Evolutionary conservation across 345 rosid species (phyloP).

Genomic region (Cardamine resedifolia): DNA sequence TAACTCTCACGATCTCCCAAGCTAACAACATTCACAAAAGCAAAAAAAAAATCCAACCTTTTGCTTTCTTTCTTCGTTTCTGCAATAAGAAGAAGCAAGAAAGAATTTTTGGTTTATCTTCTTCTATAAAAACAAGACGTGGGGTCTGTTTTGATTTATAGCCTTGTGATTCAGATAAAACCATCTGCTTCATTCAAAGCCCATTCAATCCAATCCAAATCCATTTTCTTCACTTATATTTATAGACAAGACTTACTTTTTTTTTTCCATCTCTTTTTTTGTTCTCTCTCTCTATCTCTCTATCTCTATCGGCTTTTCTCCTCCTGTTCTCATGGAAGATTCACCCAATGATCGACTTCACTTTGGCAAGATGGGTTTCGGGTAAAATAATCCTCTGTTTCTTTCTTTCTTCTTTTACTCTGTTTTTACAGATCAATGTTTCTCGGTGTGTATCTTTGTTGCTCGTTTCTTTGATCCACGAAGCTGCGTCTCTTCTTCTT

Average conservation of each 20-base stretch:
- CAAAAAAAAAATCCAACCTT: constrained; percentile 3
- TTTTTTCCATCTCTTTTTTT: too few relatives aligned
- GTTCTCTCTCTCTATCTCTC: background rate
- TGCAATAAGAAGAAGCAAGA: constrained; percentile 12
- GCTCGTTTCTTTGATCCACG: constrained; percentile 11
- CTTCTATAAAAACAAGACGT: constrained; percentile 32
- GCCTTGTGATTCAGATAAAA: constrained; percentile 36
- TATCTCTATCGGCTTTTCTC: constrained; percentile 16
- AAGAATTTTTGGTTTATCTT: constrained; percentile 27
- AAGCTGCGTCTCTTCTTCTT: background rate
- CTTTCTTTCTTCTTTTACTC: background rate
- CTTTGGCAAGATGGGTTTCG: constrained; percentile 94
- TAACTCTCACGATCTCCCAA: constrained; percentile 30
- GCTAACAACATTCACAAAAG: constrained; percentile 28
- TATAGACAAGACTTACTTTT: background rate
- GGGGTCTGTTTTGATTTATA: constrained; percentile 33
- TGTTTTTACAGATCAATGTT: constrained; percentile 18
- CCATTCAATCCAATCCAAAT: constrained; percentile 21
- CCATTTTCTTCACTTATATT: background rate
- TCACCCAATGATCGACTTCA: constrained; percentile 65
- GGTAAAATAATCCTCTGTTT: constrained; percentile 43
- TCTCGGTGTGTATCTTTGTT: background rate
- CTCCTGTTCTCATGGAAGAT: constrained; percentile 65
- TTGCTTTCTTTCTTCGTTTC: background rate
- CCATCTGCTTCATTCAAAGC: constrained; percentile 12